Base-by-base conservation (phyloP, 2,329 filamentous ascomycete genomes). In the Hymenotorrendiella dingleyae region DNA sequence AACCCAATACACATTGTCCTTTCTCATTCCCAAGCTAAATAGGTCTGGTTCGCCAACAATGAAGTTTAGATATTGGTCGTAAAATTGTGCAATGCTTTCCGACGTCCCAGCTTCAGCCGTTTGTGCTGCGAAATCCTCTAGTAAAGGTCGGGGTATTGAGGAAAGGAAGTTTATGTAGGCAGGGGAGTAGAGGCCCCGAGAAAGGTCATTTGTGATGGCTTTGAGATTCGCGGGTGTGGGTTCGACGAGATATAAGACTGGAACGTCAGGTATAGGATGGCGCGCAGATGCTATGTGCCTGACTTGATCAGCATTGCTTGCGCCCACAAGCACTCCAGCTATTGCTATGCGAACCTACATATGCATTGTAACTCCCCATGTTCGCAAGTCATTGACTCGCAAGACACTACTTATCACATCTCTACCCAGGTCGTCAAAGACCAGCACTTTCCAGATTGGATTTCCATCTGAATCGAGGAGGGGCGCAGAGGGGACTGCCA, bases 391-490 rank as follows among this genome's bases (percentile, higher is more conserved):
- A 60, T 89, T 95, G 50, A 98, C 93, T 46, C 90, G 78, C 52
- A 98, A 72, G 2, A 98, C 90, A 59, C 90, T 96, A 69, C 89
- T 96, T 59, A 98, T 96, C 46, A 98, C 86, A 76, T 97, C 90
- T 63, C 90, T 78, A 36, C 91, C 93, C 4, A 82, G 65, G 55
- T 91, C 85, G 65, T 98, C 94, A 62, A 98, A 97, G 8, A 98
- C 88, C 40, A 98, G 72, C 6, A 97, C 86, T 65, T 97, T 97
- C 91, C 91, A 97, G 68, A 96, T 90, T 1, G 91, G 90, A 58
- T 94, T 87, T 50, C 90, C 89, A 56, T 94, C 84, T 35, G 86
- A 76, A 54, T 89, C 89, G 48, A 95, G 70, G 40, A 96, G 85
- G 12, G 87, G 84, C n/a, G 82, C 82, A 27, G 82, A 76, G 17